Percentiles rank a stretch among this genome's conserved stretches.
These are phyloP conservation scores for Tolypocladium tropicale DNA, from an alignment of 2,329 filamentous ascomycete species.

Conservation along the genomic window DNA sequence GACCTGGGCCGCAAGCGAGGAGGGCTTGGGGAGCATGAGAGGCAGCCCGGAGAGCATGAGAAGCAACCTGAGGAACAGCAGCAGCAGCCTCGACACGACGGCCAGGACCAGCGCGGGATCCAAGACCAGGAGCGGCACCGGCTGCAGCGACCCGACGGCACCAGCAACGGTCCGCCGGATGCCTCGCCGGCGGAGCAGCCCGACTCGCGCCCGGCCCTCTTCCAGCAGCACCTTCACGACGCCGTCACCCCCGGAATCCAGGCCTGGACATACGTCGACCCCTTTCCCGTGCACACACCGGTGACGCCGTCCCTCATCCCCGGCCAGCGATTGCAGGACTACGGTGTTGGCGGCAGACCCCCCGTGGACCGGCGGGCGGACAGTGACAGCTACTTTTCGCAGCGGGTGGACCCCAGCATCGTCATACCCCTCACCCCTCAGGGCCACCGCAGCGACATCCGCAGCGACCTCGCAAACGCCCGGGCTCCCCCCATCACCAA, in stretches of 20 bases:
- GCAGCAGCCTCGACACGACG: not conserved
- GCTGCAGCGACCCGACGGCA: not conserved
- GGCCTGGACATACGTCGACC: conserved; percentile 12
- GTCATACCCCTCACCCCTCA: conserved; percentile 5
- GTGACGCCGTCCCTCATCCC: not conserved
- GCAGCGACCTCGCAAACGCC: not conserved
- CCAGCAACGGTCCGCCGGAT: not conserved
- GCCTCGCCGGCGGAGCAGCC: not conserved
- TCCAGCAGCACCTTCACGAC: conserved; percentile 3
- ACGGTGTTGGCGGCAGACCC: not conserved
- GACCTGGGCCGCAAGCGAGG: not conserved
- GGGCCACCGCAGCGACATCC: not conserved
- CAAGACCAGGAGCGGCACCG: not conserved
- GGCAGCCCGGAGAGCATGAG: not conserved
- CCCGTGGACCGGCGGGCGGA: too few relatives aligned
- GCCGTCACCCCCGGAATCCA: conserved; percentile 17
- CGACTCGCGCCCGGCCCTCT: not conserved
- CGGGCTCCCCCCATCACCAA: not conserved
- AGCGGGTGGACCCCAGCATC: conserved; percentile 2
- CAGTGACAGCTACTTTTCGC: not conserved
- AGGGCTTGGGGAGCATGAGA: not conserved
- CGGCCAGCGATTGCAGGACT: not conserved
- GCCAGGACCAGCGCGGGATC: too few relatives aligned
- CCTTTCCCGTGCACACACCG: not conserved
- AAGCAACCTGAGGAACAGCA: not conserved